Conservation (phyloP, 2,329 filamentous ascomycete genomes). For the Escovopsis sp. region DNA sequence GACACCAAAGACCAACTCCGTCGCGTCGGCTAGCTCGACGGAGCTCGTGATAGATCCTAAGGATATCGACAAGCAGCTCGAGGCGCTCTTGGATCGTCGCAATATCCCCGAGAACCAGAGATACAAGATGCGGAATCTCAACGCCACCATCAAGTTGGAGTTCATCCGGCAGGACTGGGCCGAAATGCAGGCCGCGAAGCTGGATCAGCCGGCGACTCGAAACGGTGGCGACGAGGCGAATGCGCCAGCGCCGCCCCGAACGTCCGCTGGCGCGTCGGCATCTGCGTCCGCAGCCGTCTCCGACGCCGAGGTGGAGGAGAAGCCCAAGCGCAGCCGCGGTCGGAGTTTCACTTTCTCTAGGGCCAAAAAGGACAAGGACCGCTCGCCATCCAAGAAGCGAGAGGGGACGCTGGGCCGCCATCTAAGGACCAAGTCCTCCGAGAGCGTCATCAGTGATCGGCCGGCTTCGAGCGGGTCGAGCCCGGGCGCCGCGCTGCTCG, state of each 20-base stretch:
- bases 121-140: conserved; percentile 85
- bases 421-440: conserved; percentile 56
- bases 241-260: too few relatives aligned
- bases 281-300: conserved; percentile 18
- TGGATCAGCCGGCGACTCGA: conserved; percentile 28
- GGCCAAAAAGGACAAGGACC: conserved; percentile 37
- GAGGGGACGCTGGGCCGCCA: conserved; percentile 48
- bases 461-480: conserved; percentile 35
- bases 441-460: conserved; percentile 49
- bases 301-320: conserved; percentile 27
- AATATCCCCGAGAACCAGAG: conserved; percentile 91
- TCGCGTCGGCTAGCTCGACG: conserved; percentile 12
- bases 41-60: conserved; percentile 38
- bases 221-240: conserved; percentile 21
- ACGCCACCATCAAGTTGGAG: conserved; percentile 82
- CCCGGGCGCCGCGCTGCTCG: conserved; percentile 41
- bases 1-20: conserved; percentile 8
- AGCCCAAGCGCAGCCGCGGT: conserved; percentile 32
- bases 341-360: conserved; percentile 63
- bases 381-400: conserved; percentile 57
- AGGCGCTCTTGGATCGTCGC: conserved; percentile 60
- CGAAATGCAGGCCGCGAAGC: conserved; percentile 41
- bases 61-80: conserved; percentile 41
- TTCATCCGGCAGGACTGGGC: conserved; percentile 83
- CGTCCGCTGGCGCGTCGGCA: conserved; percentile 1